Evolutionary conservation across 73 alveolate species (phyloP).

Genomic region (Tetrahymena malaccensis): DNA sequence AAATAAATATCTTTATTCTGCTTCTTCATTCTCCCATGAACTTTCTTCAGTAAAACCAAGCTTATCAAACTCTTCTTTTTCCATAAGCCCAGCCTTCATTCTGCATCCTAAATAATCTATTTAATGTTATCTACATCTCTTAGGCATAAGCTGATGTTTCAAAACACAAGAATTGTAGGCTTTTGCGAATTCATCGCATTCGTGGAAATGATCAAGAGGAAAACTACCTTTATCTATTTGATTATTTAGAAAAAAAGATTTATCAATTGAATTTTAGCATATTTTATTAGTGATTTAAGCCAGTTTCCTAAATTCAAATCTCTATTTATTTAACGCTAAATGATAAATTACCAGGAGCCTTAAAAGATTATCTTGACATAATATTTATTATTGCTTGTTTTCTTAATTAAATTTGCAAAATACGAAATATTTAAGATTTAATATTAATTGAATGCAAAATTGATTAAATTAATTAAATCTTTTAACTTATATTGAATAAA

Average conservation of each 20-base stretch:
- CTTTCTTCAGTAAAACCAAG: constrained; percentile 64
- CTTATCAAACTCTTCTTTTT: constrained; percentile 60
- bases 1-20: constrained; percentile 19
- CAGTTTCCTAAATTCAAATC: background rate
- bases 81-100: constrained; percentile 80
- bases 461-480: background rate
- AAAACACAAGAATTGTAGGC: constrained; percentile 57
- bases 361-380: background rate
- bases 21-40: constrained; percentile 43
- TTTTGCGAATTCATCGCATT: constrained; percentile 72
- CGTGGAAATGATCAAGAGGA: constrained; percentile 84
- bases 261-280: background rate
- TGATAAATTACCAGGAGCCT: background rate
- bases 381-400: background rate
- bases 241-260: background rate
- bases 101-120: constrained; percentile 72
- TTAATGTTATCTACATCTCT: constrained; percentile 76
- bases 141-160: constrained; percentile 71
- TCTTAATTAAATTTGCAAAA: background rate
- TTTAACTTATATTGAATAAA: background rate
- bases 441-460: background rate
- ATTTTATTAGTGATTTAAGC: too few species aligned
- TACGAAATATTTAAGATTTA: background rate
- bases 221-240: constrained; percentile 73
- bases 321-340: background rate